Percentiles rank a stretch among this genome's conserved stretches.
Conservation (phyloP, 176 grass and related monocot genomes). For the Eleusine coracana region DNA sequence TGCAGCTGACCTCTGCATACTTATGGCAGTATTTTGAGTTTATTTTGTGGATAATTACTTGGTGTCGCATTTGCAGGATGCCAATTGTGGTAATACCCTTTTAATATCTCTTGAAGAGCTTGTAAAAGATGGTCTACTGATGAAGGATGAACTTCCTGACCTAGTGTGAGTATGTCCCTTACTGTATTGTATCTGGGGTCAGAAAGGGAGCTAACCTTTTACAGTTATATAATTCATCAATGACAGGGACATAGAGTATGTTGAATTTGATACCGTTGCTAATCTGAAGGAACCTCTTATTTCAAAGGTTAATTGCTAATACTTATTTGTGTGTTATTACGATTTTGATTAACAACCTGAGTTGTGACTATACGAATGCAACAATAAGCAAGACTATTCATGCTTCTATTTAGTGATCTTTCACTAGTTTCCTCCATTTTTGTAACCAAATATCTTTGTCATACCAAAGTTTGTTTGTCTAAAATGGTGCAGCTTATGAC, state of each 20-base stretch:
- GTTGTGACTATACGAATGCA: neutral
- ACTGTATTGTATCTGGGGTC: neutral
- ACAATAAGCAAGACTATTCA: neutral
- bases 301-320: constrained; percentile 60
- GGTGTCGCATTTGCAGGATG: constrained; percentile 64
- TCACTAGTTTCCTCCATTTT: neutral
- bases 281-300: constrained; percentile 86
- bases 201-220: neutral
- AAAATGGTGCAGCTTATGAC: neutral
- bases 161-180: constrained; percentile 55
- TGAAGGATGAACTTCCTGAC: constrained; percentile 74
- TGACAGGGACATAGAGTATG: constrained; percentile 60
- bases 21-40: constrained; percentile 6
- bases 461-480: neutral
- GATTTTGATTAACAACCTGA: neutral
- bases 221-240: constrained; percentile 40
- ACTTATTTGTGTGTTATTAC: neutral
- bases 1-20: neutral
- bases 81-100: constrained; percentile 89
- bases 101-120: constrained; percentile 93
- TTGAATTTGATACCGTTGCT: constrained; percentile 82
- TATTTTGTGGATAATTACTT: constrained; percentile 1
- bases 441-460: neutral
- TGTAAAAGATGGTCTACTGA: constrained; percentile 89
- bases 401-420: constrained; percentile 17